Percentiles rank a stretch among this genome's conserved stretches.
These are phyloP conservation scores for Amylostereum areolatum DNA, from an alignment of 1,284 basidiomycete genomes.

Conservation along the genomic window DNA sequence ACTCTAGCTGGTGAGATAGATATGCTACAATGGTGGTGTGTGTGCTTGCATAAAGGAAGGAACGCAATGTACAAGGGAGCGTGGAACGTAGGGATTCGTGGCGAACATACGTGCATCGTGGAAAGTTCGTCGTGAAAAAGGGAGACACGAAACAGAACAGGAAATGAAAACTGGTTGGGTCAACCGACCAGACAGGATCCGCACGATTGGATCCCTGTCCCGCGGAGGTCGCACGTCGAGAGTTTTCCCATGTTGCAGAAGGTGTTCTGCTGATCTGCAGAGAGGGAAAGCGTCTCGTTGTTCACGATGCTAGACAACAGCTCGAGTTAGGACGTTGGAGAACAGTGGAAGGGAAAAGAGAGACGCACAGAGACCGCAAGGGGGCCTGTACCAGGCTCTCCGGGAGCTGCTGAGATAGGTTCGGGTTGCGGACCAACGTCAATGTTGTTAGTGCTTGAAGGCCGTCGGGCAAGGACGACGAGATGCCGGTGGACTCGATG, in stretches of 20 bases:
- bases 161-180: neutral
- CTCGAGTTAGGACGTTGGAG: neutral
- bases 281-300: constrained; percentile 25
- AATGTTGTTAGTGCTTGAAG: constrained; percentile 33
- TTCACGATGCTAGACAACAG: constrained; percentile 26
- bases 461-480: constrained; percentile 27
- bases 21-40: too few species aligned
- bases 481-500: constrained; percentile 40
- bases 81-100: too few species aligned
- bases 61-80: too few species aligned
- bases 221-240: constrained; percentile 25
- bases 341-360: neutral
- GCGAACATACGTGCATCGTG: too few species aligned
- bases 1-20: too few species aligned
- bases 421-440: constrained; percentile 36
- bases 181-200: constrained; percentile 13
- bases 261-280: constrained; percentile 20
- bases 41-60: too few species aligned
- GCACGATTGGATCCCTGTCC: constrained; percentile 17
- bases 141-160: neutral
- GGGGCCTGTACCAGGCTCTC: constrained; percentile 28
- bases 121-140: neutral
- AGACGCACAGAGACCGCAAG: constrained; percentile 36
- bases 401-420: constrained; percentile 37
- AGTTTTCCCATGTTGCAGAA: constrained; percentile 23